Conservation (phyloP, 306 rosid species). For the Begonia loranthoides region DNA sequence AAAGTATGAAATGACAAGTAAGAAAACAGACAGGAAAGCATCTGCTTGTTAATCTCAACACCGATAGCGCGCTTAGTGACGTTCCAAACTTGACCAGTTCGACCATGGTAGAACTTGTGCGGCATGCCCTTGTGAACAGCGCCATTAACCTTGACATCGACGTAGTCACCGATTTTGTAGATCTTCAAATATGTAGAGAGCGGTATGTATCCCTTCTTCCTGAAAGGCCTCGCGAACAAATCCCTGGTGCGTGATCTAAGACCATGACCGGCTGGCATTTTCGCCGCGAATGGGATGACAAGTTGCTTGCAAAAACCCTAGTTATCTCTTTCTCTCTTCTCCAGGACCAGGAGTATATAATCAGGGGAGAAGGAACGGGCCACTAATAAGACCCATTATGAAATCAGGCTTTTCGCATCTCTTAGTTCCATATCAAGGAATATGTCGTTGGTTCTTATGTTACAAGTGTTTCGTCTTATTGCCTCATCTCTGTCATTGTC, state of each 20-base stretch:
- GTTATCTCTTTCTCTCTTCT: neutral
- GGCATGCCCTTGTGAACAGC: constrained; percentile 98
- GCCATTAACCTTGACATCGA: constrained; percentile 81
- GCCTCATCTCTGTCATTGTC: too few species aligned
- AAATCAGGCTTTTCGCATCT: too few species aligned
- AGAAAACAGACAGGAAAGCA: neutral
- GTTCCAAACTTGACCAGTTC: constrained; percentile 8
- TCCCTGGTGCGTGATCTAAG: constrained; percentile 71
- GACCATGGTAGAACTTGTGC: constrained; percentile 41
- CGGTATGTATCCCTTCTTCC: constrained; percentile 97
- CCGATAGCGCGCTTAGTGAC: constrained; percentile 10
- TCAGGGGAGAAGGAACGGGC: too few species aligned
- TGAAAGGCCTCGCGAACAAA: constrained; percentile 77
- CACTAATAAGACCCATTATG: too few species aligned
- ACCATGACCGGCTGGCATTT: constrained; percentile 97
- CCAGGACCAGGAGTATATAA: too few species aligned
- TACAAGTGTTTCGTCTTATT: too few species aligned
- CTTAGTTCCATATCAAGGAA: too few species aligned
- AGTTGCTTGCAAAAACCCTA: neutral
- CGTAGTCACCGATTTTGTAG: constrained; percentile 68
- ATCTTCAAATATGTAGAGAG: constrained; percentile 56
- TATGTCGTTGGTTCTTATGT: too few species aligned
- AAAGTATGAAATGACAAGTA: neutral
- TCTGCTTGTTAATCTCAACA: constrained; percentile 11
- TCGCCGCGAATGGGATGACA: constrained; percentile 2